Base-by-base conservation (phyloP, 164 flowering plant species). In the Saururus chinensis region DNA sequence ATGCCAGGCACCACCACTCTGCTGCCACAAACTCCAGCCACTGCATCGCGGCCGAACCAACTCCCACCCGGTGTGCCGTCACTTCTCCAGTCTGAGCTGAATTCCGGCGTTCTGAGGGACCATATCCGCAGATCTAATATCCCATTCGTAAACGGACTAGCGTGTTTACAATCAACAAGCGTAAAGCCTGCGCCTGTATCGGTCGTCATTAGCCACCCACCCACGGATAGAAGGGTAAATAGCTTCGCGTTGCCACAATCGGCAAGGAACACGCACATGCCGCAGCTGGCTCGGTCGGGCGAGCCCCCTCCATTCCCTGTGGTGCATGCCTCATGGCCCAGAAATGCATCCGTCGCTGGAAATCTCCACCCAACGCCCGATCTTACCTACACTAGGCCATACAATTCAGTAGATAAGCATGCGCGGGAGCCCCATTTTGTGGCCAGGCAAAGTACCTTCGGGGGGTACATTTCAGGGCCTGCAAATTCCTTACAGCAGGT, bases 371-470 rank as follows among this genome's bases (percentile, higher is more conserved):
- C 70, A 17, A 56, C 45, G 4, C 40, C 69, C 17, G 80, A 73
- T 21, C 57, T 66, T 48, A 70, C 77, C 68, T 66, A 53, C 45
- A 67, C 23, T 49, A 73, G 64, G 53, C 65, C 58, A 14, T 61
- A 26, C n/a, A 51, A 62, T 35, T 61, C 19, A 17, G 4, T 19
- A 20, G 65, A 71, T 55, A 72, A 66, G 56, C 65, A 63, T 40
- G 64, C 66, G 40, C 60, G 73, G 4, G 66, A 66, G 57, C 42
- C 70, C 17, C 51, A 52, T 61, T 37, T 59, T 30, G 74, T 66
- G 56, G 63, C 60, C 53, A 74, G 73, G 68, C 77, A 62, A 67
- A 74, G 64, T 60, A 67, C 65, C 35, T 73, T 57, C 42, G 49
- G 66, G 62, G 30, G 76, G 70, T 19, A 51, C 51, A 0, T 19